phyloP scores from a whole-genome alignment of 768 basidiomycete genomes.

The Collybia nuda region DNA sequence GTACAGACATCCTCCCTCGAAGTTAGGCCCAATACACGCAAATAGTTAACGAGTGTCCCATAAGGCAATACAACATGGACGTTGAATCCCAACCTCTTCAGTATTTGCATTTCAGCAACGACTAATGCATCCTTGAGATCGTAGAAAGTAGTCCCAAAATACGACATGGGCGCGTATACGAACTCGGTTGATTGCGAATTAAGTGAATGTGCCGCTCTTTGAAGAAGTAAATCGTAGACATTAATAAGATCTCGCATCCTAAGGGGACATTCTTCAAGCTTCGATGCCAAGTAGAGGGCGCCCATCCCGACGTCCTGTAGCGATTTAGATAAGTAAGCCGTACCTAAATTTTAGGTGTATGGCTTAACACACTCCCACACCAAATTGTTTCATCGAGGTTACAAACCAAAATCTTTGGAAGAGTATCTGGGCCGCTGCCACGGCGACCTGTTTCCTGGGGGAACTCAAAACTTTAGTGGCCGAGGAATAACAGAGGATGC shows the following conservation, averaged over 20 bases:
- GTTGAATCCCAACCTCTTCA: constrained; percentile 95
- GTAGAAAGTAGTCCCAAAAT: constrained; percentile 88
- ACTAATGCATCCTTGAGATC: constrained; percentile 93
- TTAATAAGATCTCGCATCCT: constrained; percentile 95
- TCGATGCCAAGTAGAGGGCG: constrained; percentile 85
- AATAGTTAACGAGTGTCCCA: constrained; percentile 91
- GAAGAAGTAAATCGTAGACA: constrained; percentile 86
- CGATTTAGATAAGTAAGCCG: constrained; percentile 6
- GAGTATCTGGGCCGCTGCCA: constrained; percentile 93
- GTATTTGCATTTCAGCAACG: constrained; percentile 94
- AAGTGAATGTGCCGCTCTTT: constrained; percentile 59
- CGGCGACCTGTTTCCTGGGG: constrained; percentile 95
- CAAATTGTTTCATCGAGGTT: constrained; percentile 91
- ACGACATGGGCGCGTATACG: constrained; percentile 83
- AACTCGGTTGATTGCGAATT: constrained; percentile 39
- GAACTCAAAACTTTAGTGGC: constrained; percentile 9
- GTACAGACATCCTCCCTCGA: constrained; percentile 67
- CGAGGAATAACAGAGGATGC: constrained; percentile 17
- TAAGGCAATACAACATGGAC: constrained; percentile 93
- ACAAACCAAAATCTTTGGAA: constrained; percentile 98
- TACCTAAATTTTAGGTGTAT: constrained; percentile 2
- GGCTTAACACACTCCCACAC: constrained; percentile 71
- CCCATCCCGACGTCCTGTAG: constrained; percentile 84
- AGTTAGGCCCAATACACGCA: constrained; percentile 86
- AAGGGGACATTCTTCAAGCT: constrained; percentile 89